Base-by-base conservation (phyloP, 75 land plant genomes). In the Sequoiadendron giganteum region DNA sequence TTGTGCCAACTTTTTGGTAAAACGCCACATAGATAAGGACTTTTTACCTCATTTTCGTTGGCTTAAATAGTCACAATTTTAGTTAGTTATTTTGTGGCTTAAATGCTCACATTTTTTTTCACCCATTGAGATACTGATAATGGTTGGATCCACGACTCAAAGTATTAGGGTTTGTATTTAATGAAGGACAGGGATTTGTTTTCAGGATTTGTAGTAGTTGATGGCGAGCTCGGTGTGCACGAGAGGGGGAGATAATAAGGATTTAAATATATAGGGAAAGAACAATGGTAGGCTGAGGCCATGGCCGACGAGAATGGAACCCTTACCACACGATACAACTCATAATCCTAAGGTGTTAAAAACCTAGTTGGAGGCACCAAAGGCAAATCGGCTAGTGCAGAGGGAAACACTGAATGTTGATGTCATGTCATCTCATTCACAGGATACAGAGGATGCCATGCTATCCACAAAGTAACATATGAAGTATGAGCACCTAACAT, bases 301-400 rank as follows among this genome's bases (percentile, higher is more conserved):
- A 9, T 92, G 97, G 96, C 96, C 97, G 40, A 91, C 95, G 55
- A 86, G 87, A 83, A 89, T 95, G n/a, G 95, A 90, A 3, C 47
- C 90, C 16, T 28, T 54, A 45, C 87, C 90, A 8, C 40, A 79
- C 3, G 76, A 89, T 10, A 86, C 70, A 28, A 56, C 89, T 58
- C 88, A 92, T 52, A 94, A 93, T 87, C 93, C 95, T 9, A 85
- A 72, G 72, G 76, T 34, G 77, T 21, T 89, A 42, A 89, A 88
- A 16, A 90, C 96, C 8, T 98, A 98, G 98, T 36, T 36, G 38
- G 43, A 42, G 43, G 43, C 43, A 42, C 43, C 43, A 42, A 42
- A 42, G 43, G 43, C 43, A 42, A 42, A 1, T 42, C 43, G 43
- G 4, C 43, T 42, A 42, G 43, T 42, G 43, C 43, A 42, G 1